A percentile compares a stretch with the other conserved stretches of the same genome.
Conservation (phyloP, 2,329 filamentous ascomycete species). For the Pseudodiploospora longispora region DNA sequence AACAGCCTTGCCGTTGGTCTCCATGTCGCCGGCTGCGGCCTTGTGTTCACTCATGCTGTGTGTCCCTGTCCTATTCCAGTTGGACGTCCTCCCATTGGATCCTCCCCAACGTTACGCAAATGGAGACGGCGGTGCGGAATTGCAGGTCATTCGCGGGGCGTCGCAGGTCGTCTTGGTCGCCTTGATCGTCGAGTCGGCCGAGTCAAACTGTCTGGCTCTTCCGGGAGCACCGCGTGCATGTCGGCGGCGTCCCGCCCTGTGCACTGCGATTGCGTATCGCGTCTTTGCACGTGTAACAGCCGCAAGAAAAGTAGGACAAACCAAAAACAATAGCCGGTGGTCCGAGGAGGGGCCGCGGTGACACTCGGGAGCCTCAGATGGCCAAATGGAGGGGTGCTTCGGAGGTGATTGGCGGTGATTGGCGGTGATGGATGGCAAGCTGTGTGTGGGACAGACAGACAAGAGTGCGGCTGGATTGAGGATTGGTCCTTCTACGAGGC, state of each 20-base stretch:
- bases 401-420: too few relatives aligned
- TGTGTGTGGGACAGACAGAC: too few relatives aligned
- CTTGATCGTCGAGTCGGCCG: background rate
- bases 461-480: too few relatives aligned
- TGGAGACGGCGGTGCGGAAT: background rate
- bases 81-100: slow-evolving; percentile 8
- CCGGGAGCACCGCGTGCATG: slow-evolving; percentile 5
- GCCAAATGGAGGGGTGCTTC: too few relatives aligned
- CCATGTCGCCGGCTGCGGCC: slow-evolving; percentile 19
- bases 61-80: background rate
- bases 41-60: slow-evolving; percentile 26
- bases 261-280: too few relatives aligned
- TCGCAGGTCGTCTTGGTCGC: background rate
- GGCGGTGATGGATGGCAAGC: too few relatives aligned
- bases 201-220: background rate
- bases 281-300: too few relatives aligned
- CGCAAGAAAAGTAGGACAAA: too few relatives aligned
- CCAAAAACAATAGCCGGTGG: too few relatives aligned
- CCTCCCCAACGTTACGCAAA: slow-evolving; percentile 8
- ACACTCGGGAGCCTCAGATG: too few relatives aligned
- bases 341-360: too few relatives aligned
- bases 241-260: background rate
- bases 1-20: slow-evolving; percentile 21
- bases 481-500: too few relatives aligned
- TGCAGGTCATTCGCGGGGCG: slow-evolving; percentile 3